A percentile compares a stretch with the other conserved stretches of the same genome.
Conservation (phyloP, 352 stramenopile species). For the Pythium utonaiense region DNA sequence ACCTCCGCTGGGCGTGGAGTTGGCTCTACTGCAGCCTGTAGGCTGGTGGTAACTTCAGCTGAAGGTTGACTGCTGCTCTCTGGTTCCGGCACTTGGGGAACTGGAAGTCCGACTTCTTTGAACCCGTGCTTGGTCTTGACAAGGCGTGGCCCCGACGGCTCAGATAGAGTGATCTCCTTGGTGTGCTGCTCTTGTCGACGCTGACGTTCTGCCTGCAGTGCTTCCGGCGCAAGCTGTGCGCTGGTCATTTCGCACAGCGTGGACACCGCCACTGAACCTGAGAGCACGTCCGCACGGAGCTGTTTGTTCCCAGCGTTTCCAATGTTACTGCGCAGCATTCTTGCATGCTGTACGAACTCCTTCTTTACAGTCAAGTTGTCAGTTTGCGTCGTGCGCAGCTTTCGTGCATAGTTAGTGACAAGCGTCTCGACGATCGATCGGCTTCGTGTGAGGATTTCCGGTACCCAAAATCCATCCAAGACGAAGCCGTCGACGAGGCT, state of each 20-base stretch:
- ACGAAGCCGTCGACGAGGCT: constrained; percentile 37
- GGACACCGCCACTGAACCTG: constrained; percentile 18
- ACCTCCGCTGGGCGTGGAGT: neutral
- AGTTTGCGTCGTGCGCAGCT: constrained; percentile 22
- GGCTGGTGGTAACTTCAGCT: neutral
- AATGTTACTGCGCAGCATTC: constrained; percentile 52
- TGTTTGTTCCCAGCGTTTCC: constrained; percentile 35
- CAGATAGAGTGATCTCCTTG: constrained; percentile 39
- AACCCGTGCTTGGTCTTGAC: constrained; percentile 56
- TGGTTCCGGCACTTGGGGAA: neutral
- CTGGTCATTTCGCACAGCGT: constrained; percentile 44
- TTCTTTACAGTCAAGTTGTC: constrained; percentile 35
- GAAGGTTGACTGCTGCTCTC: neutral
- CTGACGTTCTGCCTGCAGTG: constrained; percentile 43
- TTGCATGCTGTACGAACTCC: constrained; percentile 42
- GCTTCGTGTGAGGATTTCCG: constrained; percentile 20
- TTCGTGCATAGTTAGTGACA: constrained; percentile 32
- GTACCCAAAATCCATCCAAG: constrained; percentile 24
- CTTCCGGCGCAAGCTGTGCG: constrained; percentile 45
- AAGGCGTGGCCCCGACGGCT: constrained; percentile 25
- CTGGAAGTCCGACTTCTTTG: constrained; percentile 39
- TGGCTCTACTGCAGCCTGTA: neutral
- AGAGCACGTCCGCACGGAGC: constrained; percentile 38
- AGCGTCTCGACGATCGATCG: constrained; percentile 30
- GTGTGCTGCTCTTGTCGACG: constrained; percentile 38